phyloP scores from a whole-genome alignment of 306 rosid genomes.

The Chamaecrista fasciculata region DNA sequence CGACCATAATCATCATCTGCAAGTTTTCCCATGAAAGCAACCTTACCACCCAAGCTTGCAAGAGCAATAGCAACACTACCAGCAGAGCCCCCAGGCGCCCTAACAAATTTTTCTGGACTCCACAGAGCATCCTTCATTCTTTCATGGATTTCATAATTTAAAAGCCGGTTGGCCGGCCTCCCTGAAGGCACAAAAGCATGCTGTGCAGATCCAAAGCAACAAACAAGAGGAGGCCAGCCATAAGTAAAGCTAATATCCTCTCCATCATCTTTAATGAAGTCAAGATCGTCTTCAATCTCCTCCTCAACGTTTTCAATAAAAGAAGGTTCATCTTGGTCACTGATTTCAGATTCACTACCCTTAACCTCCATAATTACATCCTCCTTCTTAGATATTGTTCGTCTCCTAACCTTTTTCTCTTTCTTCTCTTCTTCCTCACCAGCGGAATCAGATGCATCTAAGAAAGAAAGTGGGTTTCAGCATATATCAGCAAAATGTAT shows the following conservation, averaged over 20 bases:
- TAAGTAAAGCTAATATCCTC: constrained; percentile 77
- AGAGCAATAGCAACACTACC: constrained; percentile 90
- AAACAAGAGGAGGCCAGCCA: constrained; percentile 97
- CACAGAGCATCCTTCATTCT: constrained; percentile 67
- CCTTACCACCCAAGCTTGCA: constrained; percentile 87
- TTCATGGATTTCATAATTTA: constrained; percentile 73
- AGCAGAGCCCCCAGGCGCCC: constrained; percentile 87
- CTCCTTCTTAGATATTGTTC: constrained; percentile 53
- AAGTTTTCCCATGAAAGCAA: constrained; percentile 96
- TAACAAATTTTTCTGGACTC: constrained; percentile 74
- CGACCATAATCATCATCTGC: constrained; percentile 84
- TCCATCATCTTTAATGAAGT: constrained; percentile 53
- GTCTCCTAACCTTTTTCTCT: constrained; percentile 59
- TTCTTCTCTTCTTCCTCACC: constrained; percentile 50
- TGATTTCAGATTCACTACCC: constrained; percentile 43
- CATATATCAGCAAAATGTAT: constrained; percentile 28
- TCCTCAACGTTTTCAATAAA: constrained; percentile 47
- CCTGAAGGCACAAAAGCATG: constrained; percentile 92
- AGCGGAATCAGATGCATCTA: constrained; percentile 55
- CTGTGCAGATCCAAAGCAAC: constrained; percentile 94
- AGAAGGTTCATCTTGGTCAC: constrained; percentile 50
- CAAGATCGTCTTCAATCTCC: constrained; percentile 53
- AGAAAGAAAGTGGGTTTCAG: constrained; percentile 26
- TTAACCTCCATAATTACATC: constrained; percentile 37
- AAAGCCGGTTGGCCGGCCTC: constrained; percentile 78